Percentiles rank a stretch among this genome's conserved stretches.
phyloP scores from a whole-genome alignment of 345 rosid genomes.

The Salix koriyanagi region DNA sequence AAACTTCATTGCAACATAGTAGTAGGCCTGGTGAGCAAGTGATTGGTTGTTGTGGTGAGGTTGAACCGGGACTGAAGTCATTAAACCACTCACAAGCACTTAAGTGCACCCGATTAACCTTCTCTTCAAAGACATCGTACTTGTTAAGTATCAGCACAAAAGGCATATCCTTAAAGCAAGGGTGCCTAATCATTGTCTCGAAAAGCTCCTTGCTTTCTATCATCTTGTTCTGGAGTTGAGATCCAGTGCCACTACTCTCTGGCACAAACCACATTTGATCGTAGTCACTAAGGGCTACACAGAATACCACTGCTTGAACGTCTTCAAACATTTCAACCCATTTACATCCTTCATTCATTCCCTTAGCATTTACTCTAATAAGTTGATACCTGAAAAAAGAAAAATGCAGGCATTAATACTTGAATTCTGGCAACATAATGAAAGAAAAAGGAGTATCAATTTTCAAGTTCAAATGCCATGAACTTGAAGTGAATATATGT shows the following conservation, averaged over 20 bases:
- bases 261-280: conserved; percentile 62
- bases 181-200: conserved; percentile 70
- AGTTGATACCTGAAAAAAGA: conserved; percentile 67
- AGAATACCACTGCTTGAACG: conserved; percentile 75
- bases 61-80: conserved; percentile 76
- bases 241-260: conserved; percentile 43
- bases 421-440: not conserved
- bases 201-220: conserved; percentile 86
- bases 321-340: conserved; percentile 99
- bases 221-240: conserved; percentile 71
- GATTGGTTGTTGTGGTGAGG: conserved; percentile 65
- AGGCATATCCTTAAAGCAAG: conserved; percentile 80
- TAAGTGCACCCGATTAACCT: conserved; percentile 59
- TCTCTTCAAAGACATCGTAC: conserved; percentile 88
- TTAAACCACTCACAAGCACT: conserved; percentile 79
- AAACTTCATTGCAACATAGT: conserved; percentile 89
- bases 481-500: not conserved
- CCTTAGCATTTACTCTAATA: conserved; percentile 83
- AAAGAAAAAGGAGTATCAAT: not conserved
- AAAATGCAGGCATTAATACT: not conserved
- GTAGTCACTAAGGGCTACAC: conserved; percentile 78
- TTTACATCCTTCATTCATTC: conserved; percentile 94
- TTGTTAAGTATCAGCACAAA: conserved; percentile 85
- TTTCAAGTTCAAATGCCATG: not conserved
- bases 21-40: conserved; percentile 86